phyloP scores from a whole-genome alignment of 306 rosid genomes.

The Ormosia emarginata region DNA sequence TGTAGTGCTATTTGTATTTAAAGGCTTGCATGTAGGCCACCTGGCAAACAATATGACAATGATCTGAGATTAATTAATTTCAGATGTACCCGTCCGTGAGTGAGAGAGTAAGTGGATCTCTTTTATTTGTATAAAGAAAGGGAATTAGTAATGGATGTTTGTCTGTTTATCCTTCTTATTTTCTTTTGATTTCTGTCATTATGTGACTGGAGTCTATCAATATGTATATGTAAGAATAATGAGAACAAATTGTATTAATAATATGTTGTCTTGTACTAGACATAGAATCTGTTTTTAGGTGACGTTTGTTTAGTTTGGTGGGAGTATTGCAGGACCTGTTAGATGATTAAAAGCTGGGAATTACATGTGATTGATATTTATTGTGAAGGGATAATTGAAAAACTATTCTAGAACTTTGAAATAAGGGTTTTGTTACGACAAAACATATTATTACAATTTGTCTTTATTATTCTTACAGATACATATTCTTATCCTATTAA shows the following conservation, averaged over 20 bases:
- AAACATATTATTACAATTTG: too few species aligned
- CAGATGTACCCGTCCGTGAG: neutral
- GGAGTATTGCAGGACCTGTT: too few species aligned
- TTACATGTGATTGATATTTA: too few species aligned
- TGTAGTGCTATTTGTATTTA: neutral
- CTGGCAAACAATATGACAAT: constrained; percentile 2
- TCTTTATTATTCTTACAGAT: too few species aligned
- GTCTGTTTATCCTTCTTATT: neutral
- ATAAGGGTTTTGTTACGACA: too few species aligned
- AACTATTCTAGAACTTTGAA: too few species aligned
- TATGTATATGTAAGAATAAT: neutral
- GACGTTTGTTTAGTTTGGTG: neutral
- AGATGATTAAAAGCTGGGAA: too few species aligned
- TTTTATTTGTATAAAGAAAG: neutral
- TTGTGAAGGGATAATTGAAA: too few species aligned
- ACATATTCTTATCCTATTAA: too few species aligned
- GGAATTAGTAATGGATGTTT: neutral
- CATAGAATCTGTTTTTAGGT: too few species aligned
- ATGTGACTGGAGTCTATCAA: too few species aligned
- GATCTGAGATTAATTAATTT: neutral
- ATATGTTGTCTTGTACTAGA: neutral
- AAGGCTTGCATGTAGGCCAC: constrained; percentile 32
- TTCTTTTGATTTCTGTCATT: neutral
- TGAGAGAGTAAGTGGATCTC: neutral
- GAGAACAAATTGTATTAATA: neutral